Percentiles rank a stretch among this genome's conserved stretches.
Evolutionary conservation across 2,329 filamentous ascomycete genomes (phyloP).

Genomic region (Apiospora aurea): DNA sequence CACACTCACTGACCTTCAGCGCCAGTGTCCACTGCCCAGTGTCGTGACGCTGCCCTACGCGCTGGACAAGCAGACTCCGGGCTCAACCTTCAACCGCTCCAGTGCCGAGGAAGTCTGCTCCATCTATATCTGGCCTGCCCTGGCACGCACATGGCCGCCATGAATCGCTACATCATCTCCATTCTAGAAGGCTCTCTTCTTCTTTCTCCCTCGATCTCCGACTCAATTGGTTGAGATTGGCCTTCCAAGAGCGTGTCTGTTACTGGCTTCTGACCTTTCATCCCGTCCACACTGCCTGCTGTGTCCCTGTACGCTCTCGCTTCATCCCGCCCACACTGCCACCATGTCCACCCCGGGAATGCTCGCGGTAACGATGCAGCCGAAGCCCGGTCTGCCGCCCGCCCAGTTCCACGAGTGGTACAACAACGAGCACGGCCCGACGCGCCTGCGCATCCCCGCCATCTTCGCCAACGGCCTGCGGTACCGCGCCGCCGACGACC

Average conservation of each 20-base stretch:
- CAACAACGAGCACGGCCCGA: conserved; percentile 90
- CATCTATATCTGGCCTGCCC: background rate
- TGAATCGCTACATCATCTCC: background rate
- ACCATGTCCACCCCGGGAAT: conserved; percentile 66
- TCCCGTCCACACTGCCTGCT: background rate
- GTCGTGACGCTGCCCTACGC: conserved; percentile 20
- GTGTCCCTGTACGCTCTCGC: background rate
- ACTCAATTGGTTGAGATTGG: background rate
- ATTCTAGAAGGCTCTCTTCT: background rate
- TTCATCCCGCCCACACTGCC: background rate
- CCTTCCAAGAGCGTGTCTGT: background rate
- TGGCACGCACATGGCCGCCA: background rate
- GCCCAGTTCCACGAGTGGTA: conserved; percentile 91
- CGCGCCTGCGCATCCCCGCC: conserved; percentile 76
- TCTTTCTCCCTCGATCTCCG: no score
- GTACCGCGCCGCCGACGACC: conserved; percentile 72
- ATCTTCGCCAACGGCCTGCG: conserved; percentile 80
- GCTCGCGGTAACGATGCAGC: conserved; percentile 88
- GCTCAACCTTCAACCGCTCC: conserved; percentile 16
- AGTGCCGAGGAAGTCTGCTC: conserved; percentile 1
- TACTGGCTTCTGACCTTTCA: background rate
- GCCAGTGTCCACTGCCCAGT: background rate
- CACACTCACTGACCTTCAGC: background rate
- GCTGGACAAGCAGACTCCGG: background rate
- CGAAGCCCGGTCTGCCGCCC: conserved; percentile 67